Evolutionary conservation across 2,329 filamentous ascomycete species (phyloP).

Genomic region (Phoma sp.): DNA sequence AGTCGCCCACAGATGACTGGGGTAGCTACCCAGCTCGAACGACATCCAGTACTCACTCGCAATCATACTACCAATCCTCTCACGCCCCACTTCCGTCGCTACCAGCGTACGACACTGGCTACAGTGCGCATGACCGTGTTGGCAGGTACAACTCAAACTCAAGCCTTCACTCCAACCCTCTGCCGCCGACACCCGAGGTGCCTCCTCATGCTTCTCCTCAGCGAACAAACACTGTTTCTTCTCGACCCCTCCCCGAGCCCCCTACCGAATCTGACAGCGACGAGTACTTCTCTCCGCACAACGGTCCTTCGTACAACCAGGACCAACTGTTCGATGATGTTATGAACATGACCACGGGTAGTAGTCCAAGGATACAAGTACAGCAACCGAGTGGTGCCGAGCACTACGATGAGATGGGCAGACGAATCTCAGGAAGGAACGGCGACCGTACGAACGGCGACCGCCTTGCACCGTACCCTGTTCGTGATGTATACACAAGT

Average conservation of each 20-base stretch:
- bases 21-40: slow-evolving; percentile 39
- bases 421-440: slow-evolving; percentile 37
- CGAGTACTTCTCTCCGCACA: slow-evolving; percentile 48
- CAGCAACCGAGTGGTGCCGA: slow-evolving; percentile 41
- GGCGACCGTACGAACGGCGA: slow-evolving; percentile 55
- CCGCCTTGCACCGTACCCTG: slow-evolving; percentile 49
- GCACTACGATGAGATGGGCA: slow-evolving; percentile 35
- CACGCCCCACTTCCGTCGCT: slow-evolving; percentile 47
- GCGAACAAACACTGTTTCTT: slow-evolving; percentile 59
- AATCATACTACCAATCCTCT: slow-evolving; percentile 38
- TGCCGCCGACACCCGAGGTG: slow-evolving; percentile 57
- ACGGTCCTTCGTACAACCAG: slow-evolving; percentile 49
- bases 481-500: slow-evolving; percentile 44
- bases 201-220: slow-evolving; percentile 58
- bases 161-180: slow-evolving; percentile 46
- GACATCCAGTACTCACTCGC: slow-evolving; percentile 37
- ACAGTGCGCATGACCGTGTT: slow-evolving; percentile 34
- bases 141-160: slow-evolving; percentile 42
- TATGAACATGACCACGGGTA: slow-evolving; percentile 54
- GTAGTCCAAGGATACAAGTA: slow-evolving; percentile 40
- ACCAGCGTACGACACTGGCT: slow-evolving; percentile 39
- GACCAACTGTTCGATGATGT: slow-evolving; percentile 66
- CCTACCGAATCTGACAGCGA: slow-evolving; percentile 58
- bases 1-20: slow-evolving; percentile 45
- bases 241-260: slow-evolving; percentile 67